Evolutionary conservation across 305 asterid species (phyloP).

Genomic region (Solanum hybrid): DNA sequence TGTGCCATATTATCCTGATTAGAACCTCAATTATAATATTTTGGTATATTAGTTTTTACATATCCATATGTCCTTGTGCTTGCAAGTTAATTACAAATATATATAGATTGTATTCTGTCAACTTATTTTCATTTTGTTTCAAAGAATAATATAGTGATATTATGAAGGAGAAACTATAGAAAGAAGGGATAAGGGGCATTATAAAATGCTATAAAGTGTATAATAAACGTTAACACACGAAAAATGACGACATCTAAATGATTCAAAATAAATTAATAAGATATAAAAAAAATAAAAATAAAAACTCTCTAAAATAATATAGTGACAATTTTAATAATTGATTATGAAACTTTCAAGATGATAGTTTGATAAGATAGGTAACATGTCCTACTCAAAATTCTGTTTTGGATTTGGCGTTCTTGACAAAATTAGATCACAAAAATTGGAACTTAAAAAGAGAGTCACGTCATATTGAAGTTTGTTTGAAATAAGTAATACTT

Average conservation of each 20-base stretch:
- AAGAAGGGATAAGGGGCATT: not conserved
- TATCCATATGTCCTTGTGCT: not conserved
- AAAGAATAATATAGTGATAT: not conserved
- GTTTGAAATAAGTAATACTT: not conserved
- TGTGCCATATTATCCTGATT: not conserved
- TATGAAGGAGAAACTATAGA: not conserved
- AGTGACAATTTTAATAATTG: not conserved
- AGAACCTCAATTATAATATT: not conserved
- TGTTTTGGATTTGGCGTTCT: not conserved
- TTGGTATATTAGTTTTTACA: not conserved
- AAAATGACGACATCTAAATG: not conserved
- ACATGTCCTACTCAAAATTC: not conserved
- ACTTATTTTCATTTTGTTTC: not conserved
- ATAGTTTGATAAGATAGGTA: not conserved
- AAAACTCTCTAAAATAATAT: not conserved
- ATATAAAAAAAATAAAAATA: too few species aligned
- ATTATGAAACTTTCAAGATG: not conserved
- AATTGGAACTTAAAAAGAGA: not conserved
- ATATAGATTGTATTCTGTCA: not conserved
- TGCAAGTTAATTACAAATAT: not conserved
- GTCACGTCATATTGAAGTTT: not conserved
- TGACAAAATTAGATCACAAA: not conserved
- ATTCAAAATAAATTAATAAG: not conserved
- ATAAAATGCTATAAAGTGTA: not conserved
- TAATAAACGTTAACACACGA: not conserved